phyloP scores from a whole-genome alignment of 768 basidiomycete species.

The Lentinula edodes region DNA sequence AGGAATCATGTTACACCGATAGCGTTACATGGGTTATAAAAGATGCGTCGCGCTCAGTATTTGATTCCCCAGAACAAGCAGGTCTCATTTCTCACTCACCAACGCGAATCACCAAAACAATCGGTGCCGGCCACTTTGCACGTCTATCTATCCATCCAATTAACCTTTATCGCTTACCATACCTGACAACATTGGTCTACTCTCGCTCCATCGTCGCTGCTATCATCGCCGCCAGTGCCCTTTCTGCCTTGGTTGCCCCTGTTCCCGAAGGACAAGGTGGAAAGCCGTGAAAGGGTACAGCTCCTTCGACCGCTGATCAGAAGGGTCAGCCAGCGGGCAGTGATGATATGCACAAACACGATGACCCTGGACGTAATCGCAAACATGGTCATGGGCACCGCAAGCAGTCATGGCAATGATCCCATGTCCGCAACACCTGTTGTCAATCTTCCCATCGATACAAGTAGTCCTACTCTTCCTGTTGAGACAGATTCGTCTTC shows the following conservation, averaged over 20 bases:
- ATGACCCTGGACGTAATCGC: no score
- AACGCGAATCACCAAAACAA: neutral
- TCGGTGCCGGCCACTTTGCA: neutral
- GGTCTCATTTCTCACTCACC: neutral
- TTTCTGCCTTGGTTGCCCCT: neutral
- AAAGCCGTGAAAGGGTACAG: neutral
- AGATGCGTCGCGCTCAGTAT: neutral
- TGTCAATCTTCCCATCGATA: neutral
- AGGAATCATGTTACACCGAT: neutral
- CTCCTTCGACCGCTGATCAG: neutral
- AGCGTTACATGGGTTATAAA: neutral
- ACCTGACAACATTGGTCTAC: neutral
- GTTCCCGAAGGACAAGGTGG: neutral
- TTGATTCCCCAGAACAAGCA: neutral
- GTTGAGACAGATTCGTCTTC: neutral
- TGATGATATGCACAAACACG: neutral
- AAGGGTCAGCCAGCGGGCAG: neutral
- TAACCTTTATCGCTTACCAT: no score
- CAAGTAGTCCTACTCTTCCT: neutral
- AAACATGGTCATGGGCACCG: neutral
- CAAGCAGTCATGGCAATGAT: neutral
- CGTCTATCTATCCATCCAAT: neutral
- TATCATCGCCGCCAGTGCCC: neutral
- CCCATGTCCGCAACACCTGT: neutral
- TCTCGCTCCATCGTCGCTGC: neutral